A percentile compares a stretch with the other conserved stretches of the same genome.
Evolutionary conservation across 257 asterid genomes (phyloP).

Genomic region (Marsdenia floribunda): DNA sequence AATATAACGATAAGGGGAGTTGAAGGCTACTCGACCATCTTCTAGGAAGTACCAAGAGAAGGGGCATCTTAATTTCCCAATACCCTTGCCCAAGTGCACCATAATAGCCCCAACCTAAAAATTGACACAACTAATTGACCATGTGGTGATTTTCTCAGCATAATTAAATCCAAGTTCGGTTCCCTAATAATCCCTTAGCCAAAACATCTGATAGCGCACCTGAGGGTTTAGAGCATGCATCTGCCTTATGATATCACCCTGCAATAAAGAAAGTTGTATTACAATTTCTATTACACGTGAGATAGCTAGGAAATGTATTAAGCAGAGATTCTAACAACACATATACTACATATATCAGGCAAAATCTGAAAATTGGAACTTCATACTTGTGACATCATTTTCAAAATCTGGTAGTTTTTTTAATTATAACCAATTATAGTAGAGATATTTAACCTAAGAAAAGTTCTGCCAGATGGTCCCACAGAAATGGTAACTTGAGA

Average conservation of each 20-base stretch:
- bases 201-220: conserved; percentile 35
- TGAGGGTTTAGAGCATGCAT: conserved; percentile 82
- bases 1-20: too few relatives aligned
- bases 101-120: neutral
- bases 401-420: neutral
- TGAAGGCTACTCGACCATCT: too few relatives aligned
- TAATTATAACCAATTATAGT: neutral
- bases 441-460: neutral
- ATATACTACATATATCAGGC: neutral
- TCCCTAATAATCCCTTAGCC: neutral
- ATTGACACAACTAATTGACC: neutral
- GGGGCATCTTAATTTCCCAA: neutral
- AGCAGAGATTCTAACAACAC: too few relatives aligned
- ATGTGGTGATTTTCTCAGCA: too few relatives aligned
- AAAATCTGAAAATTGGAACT: neutral
- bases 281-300: conserved; percentile 1
- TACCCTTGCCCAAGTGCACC: neutral
- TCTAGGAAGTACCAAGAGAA: too few relatives aligned
- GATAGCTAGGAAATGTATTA: too few relatives aligned
- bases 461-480: neutral
- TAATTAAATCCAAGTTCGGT: neutral
- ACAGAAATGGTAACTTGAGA: neutral
- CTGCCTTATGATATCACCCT: conserved; percentile 65
- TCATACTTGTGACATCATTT: neutral
- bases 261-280: conserved; percentile 19